Base-by-base conservation (phyloP, 192 early-diverging fungal species). In the Entomortierella parvispora region DNA sequence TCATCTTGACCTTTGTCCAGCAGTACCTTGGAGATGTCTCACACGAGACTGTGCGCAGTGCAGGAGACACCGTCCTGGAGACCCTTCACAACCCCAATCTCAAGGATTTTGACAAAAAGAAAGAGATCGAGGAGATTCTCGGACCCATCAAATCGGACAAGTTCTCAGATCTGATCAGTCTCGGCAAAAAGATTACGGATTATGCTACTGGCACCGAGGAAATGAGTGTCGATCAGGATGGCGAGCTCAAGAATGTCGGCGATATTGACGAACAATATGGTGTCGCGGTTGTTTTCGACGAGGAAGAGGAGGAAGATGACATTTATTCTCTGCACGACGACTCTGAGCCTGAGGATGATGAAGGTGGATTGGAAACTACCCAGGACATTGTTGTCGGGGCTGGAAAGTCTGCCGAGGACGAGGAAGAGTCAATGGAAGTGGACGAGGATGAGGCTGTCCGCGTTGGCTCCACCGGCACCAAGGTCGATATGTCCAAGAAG, bases 241-340 rank as follows among this genome's bases (percentile, higher is more conserved):
- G 82, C 23, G 84, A 81, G 29, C 43, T 77, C 65, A 77, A 68
- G 54, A 79, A 63, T 9, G 84, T 72, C 7, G 90, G 78, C 51
- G 89, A 84, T 6, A 88, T 87, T 32, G 97, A 96, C 46, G 95
- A 97, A 46, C 93, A 95, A 67, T 78, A 91, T 12, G 97, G 96
- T 49, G 94, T 99, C 18, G 96, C 97, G 4, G 97, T 99, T 17
- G 92, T 96, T 1, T 97, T 99, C 81, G 97, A 96, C 65, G 97
- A 96, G 49, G 95, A 96, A 17, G 94, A 97, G 14, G 96, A 98
- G 20, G 92, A 93, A 7, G 92, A 93, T 17, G 92, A 93, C 52
- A 90, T 82, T 28, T 88, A 87, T 40, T 91, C 88, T 46, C 83
- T 85, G 55, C 89, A 90, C 63, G 81, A 84, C 5, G 90, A 89